Percentiles rank a stretch among this genome's conserved stretches.
These are phyloP conservation scores for Helianthus tuberosus DNA, from an alignment of 129 eudicot species.

Conservation along the genomic window DNA sequence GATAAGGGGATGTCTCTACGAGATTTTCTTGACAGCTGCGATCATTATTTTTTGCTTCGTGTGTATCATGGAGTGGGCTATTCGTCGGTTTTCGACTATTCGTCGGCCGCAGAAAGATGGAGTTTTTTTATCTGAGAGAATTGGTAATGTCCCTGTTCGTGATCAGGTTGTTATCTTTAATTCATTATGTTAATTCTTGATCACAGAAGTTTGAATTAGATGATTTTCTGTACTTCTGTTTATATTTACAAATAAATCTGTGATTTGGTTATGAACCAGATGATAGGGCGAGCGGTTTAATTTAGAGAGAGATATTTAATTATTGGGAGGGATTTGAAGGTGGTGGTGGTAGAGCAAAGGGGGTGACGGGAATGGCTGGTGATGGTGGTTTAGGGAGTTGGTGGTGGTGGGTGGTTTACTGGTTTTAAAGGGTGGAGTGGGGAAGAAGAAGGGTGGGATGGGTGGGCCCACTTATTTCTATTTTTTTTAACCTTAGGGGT, in stretches of 20 bases:
- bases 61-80: slow-evolving; percentile 93
- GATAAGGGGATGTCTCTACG: slow-evolving; percentile 54
- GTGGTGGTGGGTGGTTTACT: too few relatives aligned
- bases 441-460: too few relatives aligned
- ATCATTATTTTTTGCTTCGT: slow-evolving; percentile 84
- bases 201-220: neutral
- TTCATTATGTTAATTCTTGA: neutral
- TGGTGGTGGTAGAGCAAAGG: too few relatives aligned
- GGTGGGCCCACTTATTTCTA: too few relatives aligned
- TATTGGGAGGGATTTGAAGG: too few relatives aligned
- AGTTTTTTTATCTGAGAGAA: slow-evolving; percentile 48
- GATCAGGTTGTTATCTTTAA: slow-evolving; percentile 58
- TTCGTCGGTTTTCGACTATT: slow-evolving; percentile 65
- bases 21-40: slow-evolving; percentile 73
- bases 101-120: slow-evolving; percentile 65
- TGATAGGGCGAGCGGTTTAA: too few relatives aligned
- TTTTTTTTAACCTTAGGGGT: too few relatives aligned
- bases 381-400: too few relatives aligned
- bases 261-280: neutral
- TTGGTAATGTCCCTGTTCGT: slow-evolving; percentile 69
- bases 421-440: too few relatives aligned
- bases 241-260: neutral
- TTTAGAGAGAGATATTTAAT: too few relatives aligned
- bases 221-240: neutral
- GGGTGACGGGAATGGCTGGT: too few relatives aligned